Evolutionary conservation across 2,329 filamentous ascomycete species (phyloP), one percentile per base, ranked within the genome.

Genomic region (Diplocarpon mali): DNA sequence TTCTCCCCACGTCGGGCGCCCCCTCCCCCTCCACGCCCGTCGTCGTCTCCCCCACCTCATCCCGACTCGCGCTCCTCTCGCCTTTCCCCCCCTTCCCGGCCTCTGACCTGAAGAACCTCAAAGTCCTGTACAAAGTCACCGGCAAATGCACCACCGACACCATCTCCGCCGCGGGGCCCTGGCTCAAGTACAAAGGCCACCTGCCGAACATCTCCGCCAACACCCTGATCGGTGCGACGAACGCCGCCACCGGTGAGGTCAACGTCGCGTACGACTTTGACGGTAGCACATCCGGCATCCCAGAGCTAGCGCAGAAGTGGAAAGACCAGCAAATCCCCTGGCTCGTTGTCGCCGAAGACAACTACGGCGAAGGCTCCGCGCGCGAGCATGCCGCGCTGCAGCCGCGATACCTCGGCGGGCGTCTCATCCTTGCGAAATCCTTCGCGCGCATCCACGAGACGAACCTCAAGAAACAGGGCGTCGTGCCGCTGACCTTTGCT

Each of bases 111-210:
- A 69, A 73, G 35, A 80, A 77, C 24, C 77, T 98, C 38, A 80
- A 80, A 41, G 88, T 98, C 14, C 81, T 98, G 13, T 90, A 94
- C 72, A 96, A 96, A 69, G 84, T 96, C 53, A 84, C 89, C 52
- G 92, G 92, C 53, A 95, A 98, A 69, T 98, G 92, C 73, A 98
- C 92, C 46, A 98, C 92, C 35, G 92, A 98, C 67, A 96, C 92
- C 57, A 98, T 98, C 67, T 96, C 89, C 31, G 90, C 90, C 29
- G 90, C 90, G 1, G 90, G 90, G 5, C 90, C 90, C 13, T 96
- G 90, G 90, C 78, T 98, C 56, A 96, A 96, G 69, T 98, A 96
- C 78, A 96, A 96, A 73, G 92, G 92, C 51, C 92, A 98, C 67
- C 78, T 98, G 51, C 87, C 92, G 64, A 98, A 98, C 72, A 98